Percentiles rank a stretch among this genome's conserved stretches.
Conservation (phyloP, 805 yeast species). For the Maudiozyma saulgeensis region DNA sequence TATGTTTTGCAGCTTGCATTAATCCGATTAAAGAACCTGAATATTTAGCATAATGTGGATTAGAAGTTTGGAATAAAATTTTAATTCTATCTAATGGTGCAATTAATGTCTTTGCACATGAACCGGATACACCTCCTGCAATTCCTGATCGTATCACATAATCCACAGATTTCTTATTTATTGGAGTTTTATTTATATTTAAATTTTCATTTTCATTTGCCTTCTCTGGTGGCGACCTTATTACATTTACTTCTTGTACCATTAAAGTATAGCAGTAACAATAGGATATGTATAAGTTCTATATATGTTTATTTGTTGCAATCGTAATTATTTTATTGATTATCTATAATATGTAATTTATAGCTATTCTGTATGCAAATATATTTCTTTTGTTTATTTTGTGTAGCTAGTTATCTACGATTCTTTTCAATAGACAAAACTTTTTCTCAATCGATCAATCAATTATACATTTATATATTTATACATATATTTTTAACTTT, state of each 20-base stretch:
- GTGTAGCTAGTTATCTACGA: no score
- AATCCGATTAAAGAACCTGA: slow-evolving; percentile 77
- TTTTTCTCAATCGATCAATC: no score
- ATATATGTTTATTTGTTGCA: no score
- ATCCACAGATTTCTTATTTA: slow-evolving; percentile 64
- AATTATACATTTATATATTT: no score
- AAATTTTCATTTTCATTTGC: neutral
- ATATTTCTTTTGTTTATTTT: no score
- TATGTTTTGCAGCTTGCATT: slow-evolving; percentile 57
- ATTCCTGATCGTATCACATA: slow-evolving; percentile 77
- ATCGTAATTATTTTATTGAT: no score
- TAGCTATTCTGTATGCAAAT: no score
- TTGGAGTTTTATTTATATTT: slow-evolving; percentile 4
- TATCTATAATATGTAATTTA: no score
- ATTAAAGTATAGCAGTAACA: no score
- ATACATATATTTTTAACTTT: no score
- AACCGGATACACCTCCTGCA: slow-evolving; percentile 94
- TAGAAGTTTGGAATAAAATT: slow-evolving; percentile 88
- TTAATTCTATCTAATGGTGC: slow-evolving; percentile 95
- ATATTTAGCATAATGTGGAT: slow-evolving; percentile 75
- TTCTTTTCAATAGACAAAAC: no score
- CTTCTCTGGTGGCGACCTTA: slow-evolving; percentile 2
- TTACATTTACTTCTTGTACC: neutral
- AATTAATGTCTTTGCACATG: slow-evolving; percentile 88
- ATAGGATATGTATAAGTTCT: no score